phyloP scores from a whole-genome alignment of 2,329 filamentous ascomycete genomes.

The Penicillium digitatum region DNA sequence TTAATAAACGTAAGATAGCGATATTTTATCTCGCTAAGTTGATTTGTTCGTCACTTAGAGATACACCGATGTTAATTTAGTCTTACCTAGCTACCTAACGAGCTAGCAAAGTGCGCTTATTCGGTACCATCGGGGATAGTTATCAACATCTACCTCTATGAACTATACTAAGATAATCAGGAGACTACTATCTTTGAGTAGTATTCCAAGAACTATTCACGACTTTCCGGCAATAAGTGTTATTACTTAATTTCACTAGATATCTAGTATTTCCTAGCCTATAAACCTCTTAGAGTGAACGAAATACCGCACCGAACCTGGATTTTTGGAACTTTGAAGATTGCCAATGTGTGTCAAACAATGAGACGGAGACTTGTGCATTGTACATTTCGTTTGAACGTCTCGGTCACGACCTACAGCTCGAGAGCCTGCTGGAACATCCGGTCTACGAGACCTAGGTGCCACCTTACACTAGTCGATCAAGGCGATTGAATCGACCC shows the following conservation, averaged over 20 bases:
- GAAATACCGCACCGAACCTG: neutral
- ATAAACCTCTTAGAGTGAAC: too few species aligned
- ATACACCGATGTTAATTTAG: too few species aligned
- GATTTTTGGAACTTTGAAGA: neutral
- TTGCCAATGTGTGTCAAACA: neutral
- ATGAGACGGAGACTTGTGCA: neutral
- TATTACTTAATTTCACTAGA: too few species aligned
- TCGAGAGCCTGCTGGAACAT: neutral
- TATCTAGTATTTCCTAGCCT: too few species aligned
- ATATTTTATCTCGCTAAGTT: constrained; percentile 19
- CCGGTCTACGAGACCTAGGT: neutral
- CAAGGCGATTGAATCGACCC: neutral
- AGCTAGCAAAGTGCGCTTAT: constrained; percentile 27
- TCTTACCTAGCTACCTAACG: too few species aligned
- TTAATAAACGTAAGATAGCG: too few species aligned
- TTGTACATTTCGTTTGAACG: neutral
- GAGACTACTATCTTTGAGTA: too few species aligned
- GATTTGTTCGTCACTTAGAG: constrained; percentile 25
- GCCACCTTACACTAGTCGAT: neutral
- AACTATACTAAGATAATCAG: constrained; percentile 19
- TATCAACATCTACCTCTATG: constrained; percentile 27
- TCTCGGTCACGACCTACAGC: neutral
- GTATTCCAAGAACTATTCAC: too few species aligned
- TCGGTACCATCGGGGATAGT: constrained; percentile 24
- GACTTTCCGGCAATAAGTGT: too few species aligned